These are phyloP conservation scores for Blastobotrys aristatus DNA, from an alignment of 1,139 yeast genomes.

Conservation along the genomic window DNA sequence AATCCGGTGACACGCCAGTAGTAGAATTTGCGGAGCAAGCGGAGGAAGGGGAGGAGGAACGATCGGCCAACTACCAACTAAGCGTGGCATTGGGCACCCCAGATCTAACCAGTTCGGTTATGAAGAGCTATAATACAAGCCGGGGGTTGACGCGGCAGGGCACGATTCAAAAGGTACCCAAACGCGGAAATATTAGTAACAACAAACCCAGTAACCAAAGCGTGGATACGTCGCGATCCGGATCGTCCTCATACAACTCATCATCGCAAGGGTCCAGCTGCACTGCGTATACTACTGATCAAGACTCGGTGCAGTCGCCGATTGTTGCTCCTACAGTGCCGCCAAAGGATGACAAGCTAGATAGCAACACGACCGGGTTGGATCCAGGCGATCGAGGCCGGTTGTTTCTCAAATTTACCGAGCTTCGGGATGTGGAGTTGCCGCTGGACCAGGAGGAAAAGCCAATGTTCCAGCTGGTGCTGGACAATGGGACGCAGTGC, in stretches of 20 bases:
- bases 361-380: slow-evolving; percentile 8
- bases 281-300: not conserved
- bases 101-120: slow-evolving; percentile 6
- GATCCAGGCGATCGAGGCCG: slow-evolving; percentile 60
- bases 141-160: slow-evolving; percentile 21
- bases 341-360: not conserved
- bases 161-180: slow-evolving; percentile 24
- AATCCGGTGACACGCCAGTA: not conserved
- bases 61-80: not conserved
- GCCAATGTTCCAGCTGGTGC: slow-evolving; percentile 56
- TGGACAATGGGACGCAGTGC: slow-evolving; percentile 87
- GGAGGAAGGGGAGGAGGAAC: not conserved
- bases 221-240: not conserved
- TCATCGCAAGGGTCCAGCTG: not conserved
- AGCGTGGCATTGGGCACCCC: slow-evolving; percentile 4
- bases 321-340: not conserved
- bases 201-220: not conserved
- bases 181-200: not conserved
- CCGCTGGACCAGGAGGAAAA: slow-evolving; percentile 41
- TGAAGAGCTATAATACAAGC: slow-evolving; percentile 12
- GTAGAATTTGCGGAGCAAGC: too few species aligned
- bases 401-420: slow-evolving; percentile 63
- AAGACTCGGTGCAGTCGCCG: not conserved
- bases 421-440: slow-evolving; percentile 52
- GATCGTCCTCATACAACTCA: not conserved